Evolutionary conservation across 2,329 filamentous ascomycete species (phyloP), one percentile per base, ranked within the genome.

Genomic region (Colletotrichum ledebouriae): DNA sequence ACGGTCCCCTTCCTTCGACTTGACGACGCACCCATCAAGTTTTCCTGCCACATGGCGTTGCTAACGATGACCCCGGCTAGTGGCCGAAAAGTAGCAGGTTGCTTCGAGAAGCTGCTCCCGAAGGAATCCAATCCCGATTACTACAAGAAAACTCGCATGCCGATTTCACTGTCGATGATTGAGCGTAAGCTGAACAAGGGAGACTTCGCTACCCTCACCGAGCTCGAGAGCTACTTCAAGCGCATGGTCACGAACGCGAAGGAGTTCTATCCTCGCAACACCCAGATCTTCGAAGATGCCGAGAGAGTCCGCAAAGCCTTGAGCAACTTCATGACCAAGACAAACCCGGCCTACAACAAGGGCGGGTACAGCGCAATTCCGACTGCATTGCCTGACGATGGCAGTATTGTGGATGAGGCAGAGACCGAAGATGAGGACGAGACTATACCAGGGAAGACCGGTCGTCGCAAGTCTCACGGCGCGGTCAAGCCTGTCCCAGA

Each of bases 231-330:
- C 75, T 94, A 94, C 76, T 87, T 95, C 76, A 97, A 96, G 82
- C 90, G 94, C 71, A 92, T 97, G 86, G 91, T 97, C 63, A 86
- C 89, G 71, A 97, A 97, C 75, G 93, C 92, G 41, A 97, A 97
- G 78, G 90, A 93, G 61, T 96, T 89, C 80, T 95, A 95, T 75
- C 85, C 90, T 68, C 91, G 91, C 73, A 87, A 86, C 49, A 93
- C 92, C 0, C 82, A 89, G 65, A 85, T 92, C 42, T 95, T 91
- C 76, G 91, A 94, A 49, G 94, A 97, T 81, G 93, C 94, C 9
- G 94, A 97, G 79, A 89, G 93, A 56, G 87, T 97, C 52, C 87
- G 94, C 53, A 97, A 97, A 80, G 90, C 93, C 3, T 85, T 95
- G 46, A 94, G 92, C 77, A 95, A 94, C 75, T 94, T 90, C 78